Conservation (phyloP, 805 yeast species). For the Candida manassasensis region DNA sequence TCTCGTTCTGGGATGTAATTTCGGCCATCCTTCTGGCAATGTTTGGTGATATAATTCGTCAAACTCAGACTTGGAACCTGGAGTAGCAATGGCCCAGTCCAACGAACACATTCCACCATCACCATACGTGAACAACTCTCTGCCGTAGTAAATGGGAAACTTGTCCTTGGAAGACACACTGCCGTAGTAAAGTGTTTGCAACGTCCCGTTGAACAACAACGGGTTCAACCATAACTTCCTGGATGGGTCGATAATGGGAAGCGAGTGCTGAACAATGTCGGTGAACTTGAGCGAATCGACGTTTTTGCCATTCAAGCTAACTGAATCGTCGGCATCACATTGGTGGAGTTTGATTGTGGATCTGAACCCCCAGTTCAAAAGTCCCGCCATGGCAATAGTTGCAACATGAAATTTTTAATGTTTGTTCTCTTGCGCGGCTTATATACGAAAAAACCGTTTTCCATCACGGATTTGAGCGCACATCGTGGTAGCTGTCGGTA, state of each 20-base stretch:
- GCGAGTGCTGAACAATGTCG: conserved; percentile 13
- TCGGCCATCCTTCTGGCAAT: conserved; percentile 31
- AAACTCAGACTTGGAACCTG: conserved; percentile 24
- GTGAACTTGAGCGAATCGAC: conserved; percentile 9
- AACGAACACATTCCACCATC: conserved; percentile 74
- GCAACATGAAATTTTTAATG: no score
- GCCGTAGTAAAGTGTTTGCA: conserved; percentile 73
- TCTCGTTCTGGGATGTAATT: conserved; percentile 50
- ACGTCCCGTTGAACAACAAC: conserved; percentile 60
- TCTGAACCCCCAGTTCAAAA: conserved; percentile 36
- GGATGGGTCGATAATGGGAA: conserved; percentile 19
- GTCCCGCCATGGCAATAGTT: no score
- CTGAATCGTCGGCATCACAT: conserved; percentile 14
- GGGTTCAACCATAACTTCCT: conserved; percentile 56
- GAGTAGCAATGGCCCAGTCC: conserved; percentile 57
- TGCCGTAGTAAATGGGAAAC: conserved; percentile 66
- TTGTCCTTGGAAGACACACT: conserved; percentile 45
- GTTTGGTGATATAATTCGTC: conserved; percentile 21
- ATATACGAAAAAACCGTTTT: no score
- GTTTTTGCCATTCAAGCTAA: conserved; percentile 10
- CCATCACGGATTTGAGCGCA: no score
- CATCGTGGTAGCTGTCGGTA: no score
- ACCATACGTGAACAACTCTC: conserved; percentile 51
- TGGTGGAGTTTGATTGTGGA: conserved; percentile 26
- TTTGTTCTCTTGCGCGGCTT: no score